Evolutionary conservation across 768 basidiomycete genomes (phyloP), one percentile per base, ranked within the genome.

Genomic region (Saitozyma sp.): DNA sequence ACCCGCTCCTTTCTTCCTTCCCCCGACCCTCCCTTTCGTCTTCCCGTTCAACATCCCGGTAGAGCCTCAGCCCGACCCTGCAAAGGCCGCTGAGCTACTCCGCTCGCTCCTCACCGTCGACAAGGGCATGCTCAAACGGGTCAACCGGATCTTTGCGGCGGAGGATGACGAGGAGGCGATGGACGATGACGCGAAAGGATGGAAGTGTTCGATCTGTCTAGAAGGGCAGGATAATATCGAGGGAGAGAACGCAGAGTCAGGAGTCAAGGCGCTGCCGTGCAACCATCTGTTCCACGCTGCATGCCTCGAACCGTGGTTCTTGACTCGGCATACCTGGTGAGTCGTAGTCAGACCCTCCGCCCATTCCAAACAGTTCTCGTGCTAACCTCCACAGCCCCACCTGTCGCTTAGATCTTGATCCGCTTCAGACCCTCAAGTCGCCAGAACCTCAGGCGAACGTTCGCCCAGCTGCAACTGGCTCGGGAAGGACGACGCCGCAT

Each of bases 141-240:
- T 73, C 6, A 58, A 73, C 45, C 50, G 59, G 64, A 64, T 76
- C 9, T 50, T 67, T 43, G 64, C 65, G 6, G 74, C 74, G 0
- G 69, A 73, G 49, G 48, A 62, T 43, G 54, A 17, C 13, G 52
- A 37, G 38, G 65, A 65, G 14, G 58, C 19, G 3, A 61, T 48
- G 19, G 54, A 58, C 6, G 61, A 61, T 13, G 71, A 70, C 3
- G 68, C 67, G 38, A 55, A 57, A 51, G 74, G 71, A 5, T 76
- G 74, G 74, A 73, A 76, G 19, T 76, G 74, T 50, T 71, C 69
- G 3, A 62, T 76, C 9, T 76, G 74, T 58, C 59, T 76, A 4
- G 71, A 76, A 20, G 71, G 74, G 9, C 7, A 56, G 17, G 54
- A 63, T 7, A n/a, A 50, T 11, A 37, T 56, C 16, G 29, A 17